These are phyloP conservation scores for Syzygium malaccense DNA, from an alignment of 441 rosid genomes.

Conservation along the genomic window DNA sequence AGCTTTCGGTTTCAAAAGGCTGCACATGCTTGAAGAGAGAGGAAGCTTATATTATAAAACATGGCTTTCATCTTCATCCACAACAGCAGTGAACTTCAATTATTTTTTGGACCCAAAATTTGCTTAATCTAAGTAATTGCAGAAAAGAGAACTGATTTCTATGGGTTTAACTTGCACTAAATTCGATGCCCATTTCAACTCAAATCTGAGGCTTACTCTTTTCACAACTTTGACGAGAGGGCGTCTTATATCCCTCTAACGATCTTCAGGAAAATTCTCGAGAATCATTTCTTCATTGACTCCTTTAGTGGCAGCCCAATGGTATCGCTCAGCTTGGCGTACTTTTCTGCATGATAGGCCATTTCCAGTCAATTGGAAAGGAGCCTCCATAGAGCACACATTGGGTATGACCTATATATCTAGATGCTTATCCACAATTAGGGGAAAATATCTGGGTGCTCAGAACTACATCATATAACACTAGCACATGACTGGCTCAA, in stretches of 20 bases:
- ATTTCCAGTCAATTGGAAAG: background rate
- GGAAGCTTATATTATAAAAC: background rate
- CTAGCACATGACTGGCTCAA: too few relatives aligned
- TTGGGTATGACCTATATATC: background rate
- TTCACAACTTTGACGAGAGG: conserved; percentile 78
- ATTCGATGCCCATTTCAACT: background rate
- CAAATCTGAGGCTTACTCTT: conserved; percentile 30
- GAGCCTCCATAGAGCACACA: background rate
- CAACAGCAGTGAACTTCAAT: background rate
- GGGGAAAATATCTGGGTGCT: too few relatives aligned
- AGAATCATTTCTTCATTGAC: conserved; percentile 66
- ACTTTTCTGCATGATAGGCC: conserved; percentile 47
- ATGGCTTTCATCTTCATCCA: background rate
- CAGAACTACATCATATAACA: too few relatives aligned
- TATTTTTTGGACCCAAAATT: too few relatives aligned
- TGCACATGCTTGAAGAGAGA: background rate
- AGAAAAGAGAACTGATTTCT: background rate
- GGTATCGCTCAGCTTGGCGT: conserved; percentile 67
- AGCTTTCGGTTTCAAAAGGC: background rate
- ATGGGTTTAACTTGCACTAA: background rate
- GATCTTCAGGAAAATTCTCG: conserved; percentile 81
- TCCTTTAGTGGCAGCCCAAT: conserved; percentile 94
- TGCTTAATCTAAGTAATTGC: fast-evolving
- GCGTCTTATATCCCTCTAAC: conserved; percentile 74
- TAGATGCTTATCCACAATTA: background rate